Evolutionary conservation across 257 asterid genomes (phyloP).

Genomic region (Nicotiana tabacum): DNA sequence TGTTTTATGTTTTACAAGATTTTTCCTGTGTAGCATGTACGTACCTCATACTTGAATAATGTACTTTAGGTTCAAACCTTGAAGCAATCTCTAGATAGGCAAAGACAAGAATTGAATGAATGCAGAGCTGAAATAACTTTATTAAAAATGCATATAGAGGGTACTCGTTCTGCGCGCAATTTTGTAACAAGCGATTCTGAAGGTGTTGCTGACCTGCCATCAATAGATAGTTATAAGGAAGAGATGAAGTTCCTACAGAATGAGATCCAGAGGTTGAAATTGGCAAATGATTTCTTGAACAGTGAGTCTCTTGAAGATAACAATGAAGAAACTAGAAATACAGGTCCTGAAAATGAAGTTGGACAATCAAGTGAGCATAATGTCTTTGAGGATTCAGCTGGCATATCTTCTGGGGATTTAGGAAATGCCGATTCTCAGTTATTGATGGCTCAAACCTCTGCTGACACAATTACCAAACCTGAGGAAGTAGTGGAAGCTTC

Average conservation of each 20-base stretch:
- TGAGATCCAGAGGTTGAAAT: conserved; percentile 45
- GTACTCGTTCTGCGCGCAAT: conserved; percentile 49
- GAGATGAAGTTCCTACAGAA: conserved; percentile 36
- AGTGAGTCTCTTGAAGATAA: conserved; percentile 31
- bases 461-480: conserved; percentile 30
- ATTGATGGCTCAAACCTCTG: conserved; percentile 31
- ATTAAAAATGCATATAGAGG: conserved; percentile 80
- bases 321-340: conserved; percentile 33
- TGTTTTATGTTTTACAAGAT: neutral
- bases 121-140: conserved; percentile 97
- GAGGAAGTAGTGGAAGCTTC: conserved; percentile 43
- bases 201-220: conserved; percentile 18
- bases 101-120: conserved; percentile 74
- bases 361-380: conserved; percentile 38
- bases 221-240: conserved; percentile 38
- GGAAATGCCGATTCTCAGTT: conserved; percentile 32
- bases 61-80: conserved; percentile 62
- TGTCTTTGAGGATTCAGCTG: conserved; percentile 27
- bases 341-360: conserved; percentile 27
- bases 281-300: conserved; percentile 24
- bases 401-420: conserved; percentile 32
- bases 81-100: conserved; percentile 68
- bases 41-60: conserved; percentile 8
- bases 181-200: conserved; percentile 33
- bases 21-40: conserved; percentile 5